These are phyloP conservation scores for Geotrichum bryndzae DNA, from an alignment of 1,139 yeast genomes.

Conservation along the genomic window DNA sequence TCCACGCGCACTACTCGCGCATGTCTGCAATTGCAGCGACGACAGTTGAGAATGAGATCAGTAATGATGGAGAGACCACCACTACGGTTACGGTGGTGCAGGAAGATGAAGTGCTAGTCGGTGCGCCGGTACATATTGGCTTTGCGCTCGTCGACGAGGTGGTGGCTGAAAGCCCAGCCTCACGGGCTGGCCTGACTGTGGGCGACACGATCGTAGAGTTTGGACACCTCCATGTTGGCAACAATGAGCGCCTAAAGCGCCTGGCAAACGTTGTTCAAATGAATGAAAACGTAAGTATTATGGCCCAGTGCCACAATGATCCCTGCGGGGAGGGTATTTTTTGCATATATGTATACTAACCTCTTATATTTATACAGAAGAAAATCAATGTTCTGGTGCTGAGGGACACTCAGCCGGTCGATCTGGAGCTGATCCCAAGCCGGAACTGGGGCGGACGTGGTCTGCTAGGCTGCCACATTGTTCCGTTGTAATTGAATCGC, in stretches of 20 bases:
- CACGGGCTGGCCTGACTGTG: conserved; percentile 30
- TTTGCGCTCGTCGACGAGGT: conserved; percentile 52
- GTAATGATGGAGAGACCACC: neutral
- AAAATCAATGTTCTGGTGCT: conserved; percentile 37
- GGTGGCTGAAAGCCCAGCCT: conserved; percentile 33
- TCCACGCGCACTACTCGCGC: conserved; percentile 26
- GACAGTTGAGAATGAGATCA: conserved; percentile 1
- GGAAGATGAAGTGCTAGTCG: neutral
- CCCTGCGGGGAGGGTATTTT: too few species aligned
- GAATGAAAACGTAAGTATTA: conserved; percentile 14
- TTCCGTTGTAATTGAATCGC: conserved; percentile 38
- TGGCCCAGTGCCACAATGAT: neutral
- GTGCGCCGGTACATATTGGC: conserved; percentile 37
- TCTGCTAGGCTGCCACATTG: conserved; percentile 62
- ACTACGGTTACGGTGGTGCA: conserved; percentile 2
- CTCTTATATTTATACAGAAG: conserved; percentile 21
- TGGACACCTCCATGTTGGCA: conserved; percentile 50
- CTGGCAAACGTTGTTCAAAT: conserved; percentile 36
- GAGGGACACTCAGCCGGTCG: conserved; percentile 32
- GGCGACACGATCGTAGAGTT: conserved; percentile 49
- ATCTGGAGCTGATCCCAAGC: conserved; percentile 46
- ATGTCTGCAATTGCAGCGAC: conserved; percentile 14
- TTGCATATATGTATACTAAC: neutral
- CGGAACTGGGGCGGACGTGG: conserved; percentile 67
- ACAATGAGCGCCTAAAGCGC: conserved; percentile 43